These are phyloP conservation scores for Periconia digitata DNA, from an alignment of 2,329 filamentous ascomycete genomes.

Conservation along the genomic window DNA sequence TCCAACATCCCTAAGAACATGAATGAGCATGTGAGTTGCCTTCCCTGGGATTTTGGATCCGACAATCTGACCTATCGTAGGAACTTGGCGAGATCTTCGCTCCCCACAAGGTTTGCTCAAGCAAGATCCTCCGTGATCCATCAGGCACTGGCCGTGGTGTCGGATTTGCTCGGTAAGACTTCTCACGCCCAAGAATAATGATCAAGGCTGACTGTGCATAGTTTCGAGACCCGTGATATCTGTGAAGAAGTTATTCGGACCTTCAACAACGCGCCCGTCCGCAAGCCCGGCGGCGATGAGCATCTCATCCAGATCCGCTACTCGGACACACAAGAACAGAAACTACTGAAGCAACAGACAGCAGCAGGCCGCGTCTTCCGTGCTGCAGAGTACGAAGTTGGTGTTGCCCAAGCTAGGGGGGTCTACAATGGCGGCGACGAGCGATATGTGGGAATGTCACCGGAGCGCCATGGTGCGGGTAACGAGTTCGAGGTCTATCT, in stretches of 20 bases:
- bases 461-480: conserved; percentile 31
- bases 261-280: conserved; percentile 70
- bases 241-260: conserved; percentile 87
- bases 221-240: conserved; percentile 85
- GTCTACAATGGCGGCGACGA: conserved; percentile 29
- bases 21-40: conserved; percentile 75
- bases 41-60: background rate
- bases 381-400: conserved; percentile 78
- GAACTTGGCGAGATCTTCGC: conserved; percentile 78
- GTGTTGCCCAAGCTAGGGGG: conserved; percentile 43
- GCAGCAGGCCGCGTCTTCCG: conserved; percentile 94
- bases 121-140: conserved; percentile 90
- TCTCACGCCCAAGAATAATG: background rate
- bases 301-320: conserved; percentile 90
- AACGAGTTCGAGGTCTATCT: conserved; percentile 45
- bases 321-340: conserved; percentile 94
- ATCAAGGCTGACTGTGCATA: conserved; percentile 43
- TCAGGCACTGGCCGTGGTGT: conserved; percentile 94
- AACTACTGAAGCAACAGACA: conserved; percentile 93
- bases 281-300: conserved; percentile 66
- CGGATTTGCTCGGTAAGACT: conserved; percentile 87
- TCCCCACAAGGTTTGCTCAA: conserved; percentile 82
- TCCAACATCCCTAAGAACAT: conserved; percentile 92
- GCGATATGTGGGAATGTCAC: conserved; percentile 39
- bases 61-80: conserved; percentile 44